Conservation (phyloP, 192 early-diverging fungal species). For the Linderina pennispora region DNA sequence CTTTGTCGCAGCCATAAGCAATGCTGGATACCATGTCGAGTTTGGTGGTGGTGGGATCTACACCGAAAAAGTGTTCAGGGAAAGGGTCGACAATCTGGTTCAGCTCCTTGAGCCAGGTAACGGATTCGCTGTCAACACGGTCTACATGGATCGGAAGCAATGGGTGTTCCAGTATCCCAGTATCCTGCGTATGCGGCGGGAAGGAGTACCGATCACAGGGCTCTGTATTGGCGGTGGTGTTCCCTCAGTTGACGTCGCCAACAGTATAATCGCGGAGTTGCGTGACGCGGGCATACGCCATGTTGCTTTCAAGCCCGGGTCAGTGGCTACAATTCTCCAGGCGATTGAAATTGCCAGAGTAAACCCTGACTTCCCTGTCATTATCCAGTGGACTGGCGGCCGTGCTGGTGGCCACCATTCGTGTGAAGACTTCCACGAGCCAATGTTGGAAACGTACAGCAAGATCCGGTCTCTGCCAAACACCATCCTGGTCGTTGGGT, state of each 20-base stretch:
- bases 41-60: slow-evolving; percentile 85
- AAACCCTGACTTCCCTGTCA: slow-evolving; percentile 79
- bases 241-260: slow-evolving; percentile 72
- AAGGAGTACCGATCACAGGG: slow-evolving; percentile 85
- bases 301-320: slow-evolving; percentile 82
- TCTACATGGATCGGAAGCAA: slow-evolving; percentile 62
- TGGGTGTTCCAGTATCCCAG: slow-evolving; percentile 78
- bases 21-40: slow-evolving; percentile 82
- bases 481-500: slow-evolving; percentile 83
- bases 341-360: slow-evolving; percentile 72
- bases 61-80: slow-evolving; percentile 63
- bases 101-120: slow-evolving; percentile 76
- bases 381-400: slow-evolving; percentile 89
- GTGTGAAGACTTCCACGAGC: slow-evolving; percentile 83
- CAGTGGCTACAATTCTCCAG: slow-evolving; percentile 69
- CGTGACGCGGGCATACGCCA: slow-evolving; percentile 68
- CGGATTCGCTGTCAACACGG: slow-evolving; percentile 79
- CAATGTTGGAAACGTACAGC: slow-evolving; percentile 72
- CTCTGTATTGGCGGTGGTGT: slow-evolving; percentile 81
- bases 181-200: slow-evolving; percentile 68
- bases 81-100: slow-evolving; percentile 65
- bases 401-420: slow-evolving; percentile 90
- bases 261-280: slow-evolving; percentile 68
- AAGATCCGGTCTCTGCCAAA: slow-evolving; percentile 70
- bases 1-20: slow-evolving; percentile 75